These are phyloP conservation scores for Naganishia kalamii DNA, from an alignment of 768 basidiomycete genomes.

Conservation along the genomic window DNA sequence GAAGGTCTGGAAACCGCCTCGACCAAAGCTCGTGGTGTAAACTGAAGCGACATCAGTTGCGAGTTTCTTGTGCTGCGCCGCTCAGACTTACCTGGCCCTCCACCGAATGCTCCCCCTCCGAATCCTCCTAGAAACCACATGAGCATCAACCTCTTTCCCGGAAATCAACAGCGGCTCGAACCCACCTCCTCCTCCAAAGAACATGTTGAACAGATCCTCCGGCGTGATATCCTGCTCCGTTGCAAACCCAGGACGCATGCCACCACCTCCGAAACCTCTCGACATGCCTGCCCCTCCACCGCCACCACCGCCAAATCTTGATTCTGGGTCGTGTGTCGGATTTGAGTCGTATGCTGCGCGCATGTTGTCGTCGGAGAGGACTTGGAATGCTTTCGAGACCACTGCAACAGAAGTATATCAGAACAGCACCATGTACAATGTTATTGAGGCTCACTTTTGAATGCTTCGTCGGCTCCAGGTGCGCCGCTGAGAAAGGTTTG, in stretches of 20 bases:
- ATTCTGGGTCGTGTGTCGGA: conserved; percentile 65
- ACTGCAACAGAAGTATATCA: conserved; percentile 53
- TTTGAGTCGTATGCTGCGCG: conserved; percentile 72
- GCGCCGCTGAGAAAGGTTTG: conserved; percentile 65
- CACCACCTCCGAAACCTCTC: conserved; percentile 36
- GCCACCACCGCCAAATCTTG: conserved; percentile 49
- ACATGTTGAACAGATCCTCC: conserved; percentile 97
- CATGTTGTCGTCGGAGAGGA: conserved; percentile 88
- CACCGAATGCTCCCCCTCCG: conserved; percentile 52
- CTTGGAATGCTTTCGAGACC: conserved; percentile 96
- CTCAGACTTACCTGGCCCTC: conserved; percentile 45
- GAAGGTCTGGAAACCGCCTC: conserved; percentile 53
- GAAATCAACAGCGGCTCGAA: not conserved
- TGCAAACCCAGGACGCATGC: conserved; percentile 49
- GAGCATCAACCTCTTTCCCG: no score
- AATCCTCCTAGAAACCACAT: conserved; percentile 6
- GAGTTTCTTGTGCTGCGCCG: no score
- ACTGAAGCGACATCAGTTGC: conserved; percentile 25
- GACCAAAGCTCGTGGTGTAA: conserved; percentile 27
- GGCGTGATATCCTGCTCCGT: conserved; percentile 77
- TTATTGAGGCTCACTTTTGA: conserved; percentile 77
- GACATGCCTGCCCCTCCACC: conserved; percentile 27
- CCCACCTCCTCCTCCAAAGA: conserved; percentile 71
- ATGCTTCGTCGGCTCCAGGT: conserved; percentile 96
- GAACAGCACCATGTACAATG: not conserved